Conservation (phyloP, 805 yeast species). For the Henningerozyma blattae region DNA sequence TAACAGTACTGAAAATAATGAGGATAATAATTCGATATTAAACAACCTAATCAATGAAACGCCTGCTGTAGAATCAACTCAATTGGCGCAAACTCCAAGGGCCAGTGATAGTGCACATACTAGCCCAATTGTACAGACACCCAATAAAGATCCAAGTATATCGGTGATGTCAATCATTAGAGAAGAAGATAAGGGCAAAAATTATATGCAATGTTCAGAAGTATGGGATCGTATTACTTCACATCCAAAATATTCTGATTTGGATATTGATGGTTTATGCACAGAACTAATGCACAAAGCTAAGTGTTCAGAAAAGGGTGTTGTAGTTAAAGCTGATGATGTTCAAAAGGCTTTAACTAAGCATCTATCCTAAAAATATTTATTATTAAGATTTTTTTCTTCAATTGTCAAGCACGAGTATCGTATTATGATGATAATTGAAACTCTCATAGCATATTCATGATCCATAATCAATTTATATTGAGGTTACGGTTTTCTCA, state of each 20-base stretch:
- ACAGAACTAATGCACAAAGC: slow-evolving; percentile 83
- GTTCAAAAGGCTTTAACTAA: slow-evolving; percentile 41
- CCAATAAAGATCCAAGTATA: slow-evolving; percentile 1
- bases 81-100: slow-evolving; percentile 1
- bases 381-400: no score
- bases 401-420: no score
- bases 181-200: slow-evolving; percentile 25
- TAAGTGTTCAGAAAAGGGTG: slow-evolving; percentile 88
- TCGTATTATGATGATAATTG: no score
- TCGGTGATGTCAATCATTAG: no score
- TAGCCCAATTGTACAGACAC: background rate
- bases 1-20: background rate
- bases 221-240: slow-evolving; percentile 93
- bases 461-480: no score
- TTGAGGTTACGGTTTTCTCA: no score
- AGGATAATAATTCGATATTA: background rate
- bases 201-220: slow-evolving; percentile 68
- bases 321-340: slow-evolving; percentile 70
- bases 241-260: slow-evolving; percentile 86
- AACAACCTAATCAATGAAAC: background rate
- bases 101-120: no score
- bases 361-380: slow-evolving; percentile 7
- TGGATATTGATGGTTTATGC: slow-evolving; percentile 93
- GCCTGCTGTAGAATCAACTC: background rate
- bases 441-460: no score